Base-by-base conservation (phyloP, 768 basidiomycete genomes). In the Amanita rubescens region DNA sequence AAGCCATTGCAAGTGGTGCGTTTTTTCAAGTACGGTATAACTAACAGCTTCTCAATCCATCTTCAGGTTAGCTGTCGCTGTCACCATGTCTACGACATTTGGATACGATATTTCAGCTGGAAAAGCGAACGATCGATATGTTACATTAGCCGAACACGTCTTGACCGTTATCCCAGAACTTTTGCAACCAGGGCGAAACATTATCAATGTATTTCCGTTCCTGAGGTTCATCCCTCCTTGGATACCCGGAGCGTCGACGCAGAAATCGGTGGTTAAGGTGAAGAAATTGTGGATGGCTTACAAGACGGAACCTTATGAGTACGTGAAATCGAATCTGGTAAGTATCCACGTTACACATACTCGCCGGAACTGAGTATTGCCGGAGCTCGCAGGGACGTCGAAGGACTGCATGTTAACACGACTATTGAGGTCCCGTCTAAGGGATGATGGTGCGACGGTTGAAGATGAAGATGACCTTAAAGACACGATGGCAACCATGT, bases 191-290 rank as follows among this genome's bases (percentile, higher is more conserved):
- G 63, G 59, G 11, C 54, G 64, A 0, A 54, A 53, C 11, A 20
- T 60, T 2, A 60, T 68, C 7, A 65, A 70, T 35, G 55, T 58
- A 8, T 44, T 70, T 15, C 66, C 57, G 57, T 5, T 54, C 62
- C 46, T 78, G 49, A 70, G 71, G 60, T 65, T 74, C 33, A 58
- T 79, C 10, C 77, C 78, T 0, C 62, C 56, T 34, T 79, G 75
- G 74, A 34, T 77, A 5, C 77, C 75, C 2, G 78, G 78, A 0
- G 73, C 74, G 34, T 41, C 51, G 24, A 44, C 48, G 10, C 51
- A 52, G 37, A 42, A 15, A 20, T 19, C 20, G n/a, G 51, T 25
- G 5, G 43, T 39, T 8, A 14, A 52, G 11, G 25, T 32, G 14
- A 52, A 30, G 39, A n/a, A 24, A 25, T 20, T 19, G 17, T 30